These are phyloP conservation scores for Cladophialophora chaetospira DNA, from an alignment of 2,329 filamentous ascomycete genomes.

Conservation along the genomic window DNA sequence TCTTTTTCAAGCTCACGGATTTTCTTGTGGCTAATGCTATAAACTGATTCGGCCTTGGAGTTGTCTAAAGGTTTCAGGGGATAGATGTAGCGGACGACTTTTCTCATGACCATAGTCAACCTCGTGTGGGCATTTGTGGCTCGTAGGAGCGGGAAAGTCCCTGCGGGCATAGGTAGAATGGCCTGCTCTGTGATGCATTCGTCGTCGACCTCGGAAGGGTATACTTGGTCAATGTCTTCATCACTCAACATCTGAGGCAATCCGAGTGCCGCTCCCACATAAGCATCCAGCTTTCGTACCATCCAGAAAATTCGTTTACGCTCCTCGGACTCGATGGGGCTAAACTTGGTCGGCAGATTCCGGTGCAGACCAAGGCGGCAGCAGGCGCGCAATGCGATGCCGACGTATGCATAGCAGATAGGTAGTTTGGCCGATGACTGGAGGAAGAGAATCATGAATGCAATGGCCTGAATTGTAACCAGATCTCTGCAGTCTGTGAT, in stretches of 20 bases:
- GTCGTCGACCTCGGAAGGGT: slow-evolving; percentile 49
- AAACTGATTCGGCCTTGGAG: slow-evolving; percentile 54
- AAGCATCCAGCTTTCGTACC: slow-evolving; percentile 53
- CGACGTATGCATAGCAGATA: slow-evolving; percentile 78
- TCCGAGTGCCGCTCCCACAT: slow-evolving; percentile 53
- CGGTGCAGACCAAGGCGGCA: slow-evolving; percentile 77
- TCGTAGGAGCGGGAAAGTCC: slow-evolving; percentile 58
- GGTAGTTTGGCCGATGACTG: slow-evolving; percentile 78
- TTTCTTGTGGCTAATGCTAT: slow-evolving; percentile 64
- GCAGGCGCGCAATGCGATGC: slow-evolving; percentile 74
- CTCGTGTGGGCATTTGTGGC: slow-evolving; percentile 63
- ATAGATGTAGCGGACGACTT: slow-evolving; percentile 66
- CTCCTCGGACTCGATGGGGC: slow-evolving; percentile 72
- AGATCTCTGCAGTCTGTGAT: slow-evolving; percentile 69
- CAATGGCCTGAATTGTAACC: slow-evolving; percentile 70
- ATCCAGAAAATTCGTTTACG: slow-evolving; percentile 65
- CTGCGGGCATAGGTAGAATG: slow-evolving; percentile 57
- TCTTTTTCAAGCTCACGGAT: slow-evolving; percentile 67
- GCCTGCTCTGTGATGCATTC: slow-evolving; percentile 50
- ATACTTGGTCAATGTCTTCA: slow-evolving; percentile 54
- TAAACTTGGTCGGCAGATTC: slow-evolving; percentile 66
- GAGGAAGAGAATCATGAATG: slow-evolving; percentile 80
- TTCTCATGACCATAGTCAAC: slow-evolving; percentile 59
- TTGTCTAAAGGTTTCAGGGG: slow-evolving; percentile 53
- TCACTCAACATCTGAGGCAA: slow-evolving; percentile 53